A percentile compares a stretch with the other conserved stretches of the same genome.
Conservation (phyloP, 148 eudicot genomes). For the Spergularia bocconei region DNA sequence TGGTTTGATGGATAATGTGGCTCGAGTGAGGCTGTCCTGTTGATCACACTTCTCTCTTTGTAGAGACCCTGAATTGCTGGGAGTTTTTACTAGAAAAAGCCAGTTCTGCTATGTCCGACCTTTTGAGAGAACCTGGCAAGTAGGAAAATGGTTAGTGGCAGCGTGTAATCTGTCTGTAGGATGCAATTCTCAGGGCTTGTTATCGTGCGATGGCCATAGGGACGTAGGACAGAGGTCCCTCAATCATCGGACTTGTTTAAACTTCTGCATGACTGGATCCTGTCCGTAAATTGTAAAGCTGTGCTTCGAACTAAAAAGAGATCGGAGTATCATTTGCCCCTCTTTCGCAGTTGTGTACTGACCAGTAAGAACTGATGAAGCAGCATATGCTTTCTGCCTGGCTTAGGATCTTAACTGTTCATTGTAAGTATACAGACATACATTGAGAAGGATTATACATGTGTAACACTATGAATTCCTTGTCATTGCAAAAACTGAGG, state of each 20-base stretch:
- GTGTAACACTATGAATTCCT: too few species aligned
- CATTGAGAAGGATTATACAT: too few species aligned
- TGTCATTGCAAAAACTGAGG: too few species aligned
- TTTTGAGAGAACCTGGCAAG: background rate
- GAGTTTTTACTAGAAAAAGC: background rate
- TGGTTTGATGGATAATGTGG: background rate
- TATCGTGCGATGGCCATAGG: background rate
- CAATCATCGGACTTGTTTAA: background rate
- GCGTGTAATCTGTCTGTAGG: too few species aligned
- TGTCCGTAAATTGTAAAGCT: background rate
- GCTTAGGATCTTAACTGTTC: background rate
- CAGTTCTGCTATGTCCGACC: background rate
- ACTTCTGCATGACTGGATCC: background rate
- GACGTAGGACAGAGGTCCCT: background rate
- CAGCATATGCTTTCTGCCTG: background rate
- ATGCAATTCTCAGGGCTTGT: too few species aligned
- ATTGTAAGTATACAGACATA: background rate
- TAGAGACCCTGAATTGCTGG: conserved; percentile 4
- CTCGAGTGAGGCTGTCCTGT: background rate
- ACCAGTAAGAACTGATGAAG: background rate
- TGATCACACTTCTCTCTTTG: background rate
- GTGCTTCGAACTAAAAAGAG: background rate
- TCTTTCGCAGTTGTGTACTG: background rate
- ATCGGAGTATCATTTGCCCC: background rate
- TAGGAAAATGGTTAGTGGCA: background rate